Conservation (phyloP, 2,329 filamentous ascomycete species). For the Cytospora piceae region DNA sequence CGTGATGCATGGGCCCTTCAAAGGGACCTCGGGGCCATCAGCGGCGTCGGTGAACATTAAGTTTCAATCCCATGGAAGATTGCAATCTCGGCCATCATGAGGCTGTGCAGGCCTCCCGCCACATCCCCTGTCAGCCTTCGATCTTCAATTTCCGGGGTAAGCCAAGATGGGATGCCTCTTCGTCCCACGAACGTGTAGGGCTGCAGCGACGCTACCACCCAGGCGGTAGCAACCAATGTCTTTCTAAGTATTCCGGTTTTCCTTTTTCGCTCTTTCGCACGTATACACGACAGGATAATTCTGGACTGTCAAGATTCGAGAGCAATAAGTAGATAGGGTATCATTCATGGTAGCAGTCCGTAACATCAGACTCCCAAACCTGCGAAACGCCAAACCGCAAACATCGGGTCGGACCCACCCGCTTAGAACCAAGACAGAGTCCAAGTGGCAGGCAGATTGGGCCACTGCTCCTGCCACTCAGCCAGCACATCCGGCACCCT, state of each 20-base stretch:
- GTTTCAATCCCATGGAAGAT: conserved; percentile 15
- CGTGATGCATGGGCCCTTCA: neutral
- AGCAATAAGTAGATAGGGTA: conserved; percentile 35
- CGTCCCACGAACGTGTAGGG: conserved; percentile 7
- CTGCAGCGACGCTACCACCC: conserved; percentile 14
- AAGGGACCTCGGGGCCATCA: neutral
- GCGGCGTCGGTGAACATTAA: conserved; percentile 4
- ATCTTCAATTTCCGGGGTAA: conserved; percentile 16
- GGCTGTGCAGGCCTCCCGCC: conserved; percentile 21
- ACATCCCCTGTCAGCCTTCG: conserved; percentile 17
- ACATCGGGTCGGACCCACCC: conserved; percentile 13
- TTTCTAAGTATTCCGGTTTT: neutral
- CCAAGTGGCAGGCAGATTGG: conserved; percentile 88
- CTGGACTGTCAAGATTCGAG: conserved; percentile 23
- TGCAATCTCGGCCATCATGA: conserved; percentile 27
- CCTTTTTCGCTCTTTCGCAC: conserved; percentile 7
- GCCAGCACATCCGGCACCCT: conserved; percentile 89
- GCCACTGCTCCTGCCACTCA: conserved; percentile 94
- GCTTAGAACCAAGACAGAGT: conserved; percentile 88
- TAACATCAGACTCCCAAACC: neutral
- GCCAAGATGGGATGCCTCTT: neutral
- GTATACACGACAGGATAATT: neutral
- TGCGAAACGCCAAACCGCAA: conserved; percentile 8
- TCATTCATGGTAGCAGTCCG: conserved; percentile 5
- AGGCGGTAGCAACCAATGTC: conserved; percentile 8